phyloP scores from a whole-genome alignment of 345 rosid genomes.

The Lepidium didymum region DNA sequence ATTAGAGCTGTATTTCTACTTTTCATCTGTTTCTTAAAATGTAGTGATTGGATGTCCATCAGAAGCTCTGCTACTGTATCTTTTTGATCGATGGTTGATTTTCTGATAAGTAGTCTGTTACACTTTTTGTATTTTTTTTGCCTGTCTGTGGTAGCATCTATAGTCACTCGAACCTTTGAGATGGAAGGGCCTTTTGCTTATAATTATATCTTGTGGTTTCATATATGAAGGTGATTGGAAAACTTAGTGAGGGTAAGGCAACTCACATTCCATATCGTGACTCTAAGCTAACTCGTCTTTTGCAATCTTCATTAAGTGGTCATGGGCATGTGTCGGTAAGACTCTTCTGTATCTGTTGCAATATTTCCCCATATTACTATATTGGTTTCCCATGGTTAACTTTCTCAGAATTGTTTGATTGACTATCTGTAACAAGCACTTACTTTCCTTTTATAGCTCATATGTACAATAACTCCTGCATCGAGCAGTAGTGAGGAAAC shows the following conservation, averaged over 20 bases:
- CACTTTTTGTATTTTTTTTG: not conserved
- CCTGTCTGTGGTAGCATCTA: not conserved
- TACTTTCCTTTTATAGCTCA: slow-evolving; percentile 53
- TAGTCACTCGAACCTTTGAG: not conserved
- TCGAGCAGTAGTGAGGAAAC: slow-evolving; percentile 98
- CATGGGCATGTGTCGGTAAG: slow-evolving; percentile 99
- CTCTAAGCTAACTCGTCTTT: slow-evolving; percentile 96
- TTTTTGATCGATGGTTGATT: not conserved
- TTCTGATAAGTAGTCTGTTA: not conserved
- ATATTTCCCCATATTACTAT: slow-evolving; percentile 1
- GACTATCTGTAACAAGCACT: not conserved
- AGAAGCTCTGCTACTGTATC: not conserved
- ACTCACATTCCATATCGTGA: slow-evolving; percentile 99
- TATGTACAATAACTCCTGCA: slow-evolving; percentile 97
- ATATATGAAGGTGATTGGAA: slow-evolving; percentile 83
- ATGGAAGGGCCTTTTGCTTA: not conserved
- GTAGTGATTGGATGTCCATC: not conserved
- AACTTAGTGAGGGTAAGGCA: slow-evolving; percentile 96
- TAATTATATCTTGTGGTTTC: slow-evolving; percentile 16
- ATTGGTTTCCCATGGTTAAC: not conserved
- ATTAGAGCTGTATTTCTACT: not conserved
- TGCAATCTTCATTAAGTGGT: slow-evolving; percentile 95
- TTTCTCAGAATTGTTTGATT: not conserved
- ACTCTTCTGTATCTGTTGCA: slow-evolving; percentile 11
- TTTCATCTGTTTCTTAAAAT: not conserved